phyloP scores from a whole-genome alignment of 2,329 filamentous ascomycete genomes.

The Fusarium heterosporum region DNA sequence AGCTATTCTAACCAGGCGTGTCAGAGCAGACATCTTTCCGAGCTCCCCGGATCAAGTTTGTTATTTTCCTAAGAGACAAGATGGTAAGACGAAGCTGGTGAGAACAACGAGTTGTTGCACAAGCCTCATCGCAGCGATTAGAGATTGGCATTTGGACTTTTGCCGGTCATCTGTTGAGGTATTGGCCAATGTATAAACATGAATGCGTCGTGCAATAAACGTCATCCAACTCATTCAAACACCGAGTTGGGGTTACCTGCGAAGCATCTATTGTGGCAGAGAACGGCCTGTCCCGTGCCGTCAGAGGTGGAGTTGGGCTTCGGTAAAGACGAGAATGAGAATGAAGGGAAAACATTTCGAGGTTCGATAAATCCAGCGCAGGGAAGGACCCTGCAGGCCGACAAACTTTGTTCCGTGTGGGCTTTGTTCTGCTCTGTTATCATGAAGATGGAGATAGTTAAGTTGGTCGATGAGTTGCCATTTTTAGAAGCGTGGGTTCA shows the following conservation, averaged over 20 bases:
- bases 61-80: conserved; percentile 3
- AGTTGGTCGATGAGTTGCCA: conserved; percentile 7
- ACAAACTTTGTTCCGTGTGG: conserved; percentile 20
- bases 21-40: background rate
- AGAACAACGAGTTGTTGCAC: background rate
- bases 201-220: background rate
- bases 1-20: conserved; percentile 4
- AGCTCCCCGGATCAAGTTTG: conserved; percentile 6
- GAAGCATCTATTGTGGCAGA: conserved; percentile 9
- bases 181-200: conserved; percentile 16
- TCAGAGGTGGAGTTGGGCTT: conserved; percentile 9
- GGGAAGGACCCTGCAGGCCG: conserved; percentile 38
- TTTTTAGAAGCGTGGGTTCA: conserved; percentile 4
- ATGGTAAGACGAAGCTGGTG: background rate
- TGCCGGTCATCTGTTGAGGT: background rate
- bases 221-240: conserved; percentile 21
- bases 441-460: conserved; percentile 25
- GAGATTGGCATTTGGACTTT: conserved; percentile 6
- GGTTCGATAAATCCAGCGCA: conserved; percentile 34
- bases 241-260: conserved; percentile 30
- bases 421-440: conserved; percentile 9
- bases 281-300: conserved; percentile 5
- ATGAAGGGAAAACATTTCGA: conserved; percentile 18
- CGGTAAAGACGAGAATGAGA: conserved; percentile 23
- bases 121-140: conserved; percentile 1